Evolutionary conservation across 371 early-diverging fungal species (phyloP), one percentile per base, ranked within the genome.

Genomic region (Apophysomyces variabilis): DNA sequence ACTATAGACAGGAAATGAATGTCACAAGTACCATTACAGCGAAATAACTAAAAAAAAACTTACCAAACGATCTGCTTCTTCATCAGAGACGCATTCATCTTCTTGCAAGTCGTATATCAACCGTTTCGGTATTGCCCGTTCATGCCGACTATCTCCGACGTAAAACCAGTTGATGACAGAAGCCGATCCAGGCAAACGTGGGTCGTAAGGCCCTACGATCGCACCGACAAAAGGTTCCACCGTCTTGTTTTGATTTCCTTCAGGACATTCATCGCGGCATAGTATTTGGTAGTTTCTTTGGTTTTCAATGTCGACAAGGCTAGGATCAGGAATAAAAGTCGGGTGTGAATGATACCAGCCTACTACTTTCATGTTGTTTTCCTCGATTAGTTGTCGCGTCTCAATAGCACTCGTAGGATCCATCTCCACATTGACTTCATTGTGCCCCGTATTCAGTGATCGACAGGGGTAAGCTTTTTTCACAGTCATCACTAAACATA

Each of bases 191-290:
- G 92, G 92, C n/a, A 93, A 84, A 37, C 87, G 77, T 1, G 92
- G 91, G 72, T 93, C 93, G 64, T 94, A 94, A 4, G 95, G 94
- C 0, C 93, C 89, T 36, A 94, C 89, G 63, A 95, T 95, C 11
- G 93, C 95, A n/a, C 95, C 95, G 2, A 95, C 91, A 86, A 95
- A 95, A 0, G 95, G 95, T 58, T 88, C 89, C 57, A 84, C 69
- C 61, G 72, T 60, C 60, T 66, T 16, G 21, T 64, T 61, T 21
- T 32, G 46, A 18, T 12, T 14, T 35, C 13, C 36, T 32, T 60
- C 16, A 5, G 37, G 36, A 18, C 50, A 66, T 14, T 85, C 78
- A 32, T 86, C 86, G 56, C 87, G 77, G 64, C 88, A 91, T 0
- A 89, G 81, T 14, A 72, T 64, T 76, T 95, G 96, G 66, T 95